phyloP scores from a whole-genome alignment of 108 stramenopile genomes.

The Fragilaria radians region DNA sequence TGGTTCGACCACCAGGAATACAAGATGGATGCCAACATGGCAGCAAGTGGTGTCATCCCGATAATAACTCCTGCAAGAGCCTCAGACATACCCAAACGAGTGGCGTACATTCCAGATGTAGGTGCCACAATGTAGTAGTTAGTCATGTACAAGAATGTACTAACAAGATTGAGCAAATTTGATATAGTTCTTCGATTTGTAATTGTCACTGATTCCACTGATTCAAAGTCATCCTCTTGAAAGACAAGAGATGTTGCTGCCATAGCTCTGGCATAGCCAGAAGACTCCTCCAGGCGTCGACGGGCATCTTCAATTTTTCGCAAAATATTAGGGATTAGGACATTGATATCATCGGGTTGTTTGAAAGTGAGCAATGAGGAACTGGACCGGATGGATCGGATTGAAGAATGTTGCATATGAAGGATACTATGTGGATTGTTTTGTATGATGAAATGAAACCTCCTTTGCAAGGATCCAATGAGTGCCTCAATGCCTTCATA shows the following conservation, averaged over 20 bases:
- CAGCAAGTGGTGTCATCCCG: slow-evolving; percentile 87
- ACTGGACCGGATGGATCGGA: neutral
- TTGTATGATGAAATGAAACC: neutral
- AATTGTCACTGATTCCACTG: slow-evolving; percentile 1
- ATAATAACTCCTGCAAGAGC: slow-evolving; percentile 80
- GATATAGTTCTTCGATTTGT: slow-evolving; percentile 11
- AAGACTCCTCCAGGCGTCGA: neutral
- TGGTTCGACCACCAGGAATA: slow-evolving; percentile 86
- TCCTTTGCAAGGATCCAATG: slow-evolving; percentile 23
- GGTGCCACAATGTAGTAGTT: slow-evolving; percentile 95
- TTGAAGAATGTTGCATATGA: neutral
- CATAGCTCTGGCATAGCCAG: neutral
- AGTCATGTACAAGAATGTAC: slow-evolving; percentile 86
- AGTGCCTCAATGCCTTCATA: slow-evolving; percentile 24
- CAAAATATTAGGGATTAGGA: neutral
- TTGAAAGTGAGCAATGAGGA: too few species aligned
- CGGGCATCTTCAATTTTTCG: slow-evolving; percentile 5
- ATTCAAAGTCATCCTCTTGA: slow-evolving; percentile 11
- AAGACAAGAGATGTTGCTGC: neutral
- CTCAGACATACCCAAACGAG: slow-evolving; percentile 59
- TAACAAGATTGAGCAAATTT: slow-evolving; percentile 73
- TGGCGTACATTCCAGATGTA: slow-evolving; percentile 73
- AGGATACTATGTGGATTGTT: neutral
- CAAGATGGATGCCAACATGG: slow-evolving; percentile 65
- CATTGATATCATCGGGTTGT: too few species aligned